Evolutionary conservation across 2,329 filamentous ascomycete species (phyloP), one percentile per base, ranked within the genome.

Genomic region (Diaporthe capsici): DNA sequence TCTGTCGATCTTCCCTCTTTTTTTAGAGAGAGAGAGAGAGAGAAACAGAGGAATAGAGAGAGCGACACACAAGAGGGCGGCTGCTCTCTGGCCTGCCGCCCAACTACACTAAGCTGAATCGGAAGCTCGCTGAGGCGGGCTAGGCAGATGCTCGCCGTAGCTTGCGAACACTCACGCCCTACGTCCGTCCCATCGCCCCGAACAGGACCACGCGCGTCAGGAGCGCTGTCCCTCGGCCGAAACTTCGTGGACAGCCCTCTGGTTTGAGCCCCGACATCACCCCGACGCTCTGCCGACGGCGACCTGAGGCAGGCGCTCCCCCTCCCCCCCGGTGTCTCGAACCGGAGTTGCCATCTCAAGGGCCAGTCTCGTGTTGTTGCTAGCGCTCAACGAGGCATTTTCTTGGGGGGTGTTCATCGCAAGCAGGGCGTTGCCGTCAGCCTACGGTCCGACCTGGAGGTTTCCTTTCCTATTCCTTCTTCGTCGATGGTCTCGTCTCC

Each of bases 81-180:
- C 63, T 20, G 15, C 20, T 8, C 42, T 55, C 47, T 55, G n/a
- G 15, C n/a, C 39, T 9, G 47, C 49, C 37, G 49, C n/a, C 31
- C 34, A 13, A n/a, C 15, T 42, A 55, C n/a, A 55, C 65, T 70
- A 70, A 70, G 49, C 65, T 61, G 58, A 28, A 17, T 61, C 25
- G 37, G 37, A n/a, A 25, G 58, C 37, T 20, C 37, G 22, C 22
- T 31, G 22, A 55, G 47, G 28, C 28, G 15, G 63, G 34, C 49
- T 55, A 70, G 31, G 49, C 65, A 70, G 65, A 51, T 51, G 31
- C 10, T 34, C 65, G 49, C 65, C 65, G 65, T 55, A n/a, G 47
- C 34, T 55, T 28, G 47, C 65, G 49, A 55, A 53, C 49, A 39
- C 65, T 53, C 22, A 9, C n/a, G n/a, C 49, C 7, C 49, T 28